Conservation (phyloP, 2,329 filamentous ascomycete genomes). For the Trichoderma koningii region DNA sequence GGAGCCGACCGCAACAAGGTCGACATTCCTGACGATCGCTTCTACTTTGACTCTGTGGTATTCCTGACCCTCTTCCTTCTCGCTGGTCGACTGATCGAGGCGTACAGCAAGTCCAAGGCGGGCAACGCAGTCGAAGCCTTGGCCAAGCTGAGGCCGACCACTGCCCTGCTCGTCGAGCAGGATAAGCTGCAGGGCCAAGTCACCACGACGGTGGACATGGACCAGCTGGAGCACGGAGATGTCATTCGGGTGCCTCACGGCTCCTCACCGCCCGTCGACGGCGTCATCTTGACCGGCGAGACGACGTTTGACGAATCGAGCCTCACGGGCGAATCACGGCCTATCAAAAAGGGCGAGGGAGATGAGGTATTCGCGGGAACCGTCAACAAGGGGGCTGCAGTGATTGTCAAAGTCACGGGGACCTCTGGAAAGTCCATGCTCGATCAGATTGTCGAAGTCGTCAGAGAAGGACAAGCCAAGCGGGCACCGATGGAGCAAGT, state of each 20-base stretch:
- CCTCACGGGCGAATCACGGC: conserved; percentile 75
- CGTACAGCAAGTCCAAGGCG: conserved; percentile 88
- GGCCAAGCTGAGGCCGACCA: conserved; percentile 73
- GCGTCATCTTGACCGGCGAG: conserved; percentile 62
- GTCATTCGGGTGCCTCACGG: conserved; percentile 75
- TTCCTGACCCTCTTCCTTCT: conserved; percentile 90
- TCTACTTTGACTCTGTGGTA: conserved; percentile 91
- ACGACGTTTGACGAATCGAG: conserved; percentile 86
- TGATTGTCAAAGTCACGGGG: conserved; percentile 65
- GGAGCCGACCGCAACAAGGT: conserved; percentile 49
- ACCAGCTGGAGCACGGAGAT: conserved; percentile 75
- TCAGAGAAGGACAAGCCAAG: conserved; percentile 75
- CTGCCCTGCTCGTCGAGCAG: conserved; percentile 68
- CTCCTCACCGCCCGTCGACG: conserved; percentile 82
- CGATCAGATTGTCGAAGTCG: conserved; percentile 75
- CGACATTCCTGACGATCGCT: conserved; percentile 49
- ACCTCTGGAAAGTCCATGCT: conserved; percentile 72
- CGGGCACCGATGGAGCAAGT: conserved; percentile 75
- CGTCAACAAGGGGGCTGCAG: conserved; percentile 66
- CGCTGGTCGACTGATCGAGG: conserved; percentile 72
- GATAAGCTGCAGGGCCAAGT: conserved; percentile 40
- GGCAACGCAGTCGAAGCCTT: conserved; percentile 82
- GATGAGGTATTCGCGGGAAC: conserved; percentile 73
- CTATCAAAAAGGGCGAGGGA: conserved; percentile 62
- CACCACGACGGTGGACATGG: conserved; percentile 55